Evolutionary conservation across 2,329 filamentous ascomycete genomes (phyloP).

Genomic region (Botrytis byssoidea): DNA sequence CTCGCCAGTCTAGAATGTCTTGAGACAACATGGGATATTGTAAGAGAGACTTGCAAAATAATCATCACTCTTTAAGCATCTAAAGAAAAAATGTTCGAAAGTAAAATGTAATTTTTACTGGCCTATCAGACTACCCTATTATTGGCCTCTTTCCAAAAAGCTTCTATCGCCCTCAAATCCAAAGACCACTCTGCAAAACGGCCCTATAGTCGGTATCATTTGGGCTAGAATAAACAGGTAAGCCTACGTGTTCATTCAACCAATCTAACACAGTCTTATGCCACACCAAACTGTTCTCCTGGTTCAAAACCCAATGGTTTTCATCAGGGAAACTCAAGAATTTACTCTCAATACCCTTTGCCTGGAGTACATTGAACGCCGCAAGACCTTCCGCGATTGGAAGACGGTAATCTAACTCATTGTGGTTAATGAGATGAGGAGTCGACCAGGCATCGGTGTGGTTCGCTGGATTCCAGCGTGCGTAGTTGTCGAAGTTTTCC

Average conservation of each 20-base stretch:
- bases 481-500: conserved; percentile 60
- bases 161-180: conserved; percentile 5
- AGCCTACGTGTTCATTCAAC: conserved; percentile 48
- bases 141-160: neutral
- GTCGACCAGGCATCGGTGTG: conserved; percentile 71
- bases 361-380: conserved; percentile 56
- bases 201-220: conserved; percentile 17
- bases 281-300: conserved; percentile 85
- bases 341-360: conserved; percentile 56
- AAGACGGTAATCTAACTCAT: conserved; percentile 80
- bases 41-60: no score
- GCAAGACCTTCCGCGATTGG: conserved; percentile 73
- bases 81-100: neutral
- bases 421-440: conserved; percentile 83
- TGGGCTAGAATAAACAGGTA: conserved; percentile 15
- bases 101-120: neutral
- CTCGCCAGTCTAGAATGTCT: neutral
- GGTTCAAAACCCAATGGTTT: conserved; percentile 77
- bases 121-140: neutral
- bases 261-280: conserved; percentile 80
- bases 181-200: conserved; percentile 11
- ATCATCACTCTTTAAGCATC: neutral
- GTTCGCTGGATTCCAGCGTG: conserved; percentile 64
- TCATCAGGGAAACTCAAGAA: conserved; percentile 66
- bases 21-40: neutral